A percentile compares a stretch with the other conserved stretches of the same genome.
Evolutionary conservation across 305 asterid species (phyloP).

Genomic region (Plantago lanceolata): DNA sequence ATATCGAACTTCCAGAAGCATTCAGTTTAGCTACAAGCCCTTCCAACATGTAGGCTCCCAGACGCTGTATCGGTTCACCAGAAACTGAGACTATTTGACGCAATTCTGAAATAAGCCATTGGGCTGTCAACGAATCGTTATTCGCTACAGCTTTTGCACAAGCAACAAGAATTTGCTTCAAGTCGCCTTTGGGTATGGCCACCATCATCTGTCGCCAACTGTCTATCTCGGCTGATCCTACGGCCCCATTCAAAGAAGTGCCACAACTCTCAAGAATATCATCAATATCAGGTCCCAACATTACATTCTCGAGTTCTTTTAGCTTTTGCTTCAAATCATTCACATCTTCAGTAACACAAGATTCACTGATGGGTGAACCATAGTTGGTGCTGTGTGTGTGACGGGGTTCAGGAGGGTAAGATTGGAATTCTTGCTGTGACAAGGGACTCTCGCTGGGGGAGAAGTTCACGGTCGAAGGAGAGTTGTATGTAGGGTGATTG

Average conservation of each 20-base stretch:
- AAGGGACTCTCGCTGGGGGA: conserved; percentile 47
- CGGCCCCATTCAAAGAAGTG: conserved; percentile 12
- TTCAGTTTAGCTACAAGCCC: conserved; percentile 69
- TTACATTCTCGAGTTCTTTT: conserved; percentile 61
- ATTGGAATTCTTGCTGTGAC: conserved; percentile 45
- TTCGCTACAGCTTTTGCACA: conserved; percentile 71
- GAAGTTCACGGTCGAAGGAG: conserved; percentile 40
- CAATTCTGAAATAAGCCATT: conserved; percentile 57
- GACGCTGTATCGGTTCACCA: conserved; percentile 76
- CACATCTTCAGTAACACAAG: conserved; percentile 44
- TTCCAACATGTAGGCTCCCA: conserved; percentile 83
- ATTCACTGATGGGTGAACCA: conserved; percentile 44
- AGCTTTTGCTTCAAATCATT: conserved; percentile 51
- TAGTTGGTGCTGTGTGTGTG: conserved; percentile 36
- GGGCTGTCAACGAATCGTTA: conserved; percentile 47
- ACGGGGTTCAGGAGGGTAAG: conserved; percentile 25
- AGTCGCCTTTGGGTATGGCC: conserved; percentile 50
- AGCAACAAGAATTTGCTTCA: conserved; percentile 62
- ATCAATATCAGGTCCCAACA: conserved; percentile 73
- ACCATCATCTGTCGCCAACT: conserved; percentile 66
- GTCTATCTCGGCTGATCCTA: conserved; percentile 42
- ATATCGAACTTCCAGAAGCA: conserved; percentile 65
- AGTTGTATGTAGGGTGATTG: conserved; percentile 26
- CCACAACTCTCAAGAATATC: conserved; percentile 37
- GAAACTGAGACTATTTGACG: conserved; percentile 73